Percentiles rank a stretch among this genome's conserved stretches.
Evolutionary conservation across 1,284 basidiomycete genomes (phyloP).

Genomic region (Exobasidium cylindrosporum): DNA sequence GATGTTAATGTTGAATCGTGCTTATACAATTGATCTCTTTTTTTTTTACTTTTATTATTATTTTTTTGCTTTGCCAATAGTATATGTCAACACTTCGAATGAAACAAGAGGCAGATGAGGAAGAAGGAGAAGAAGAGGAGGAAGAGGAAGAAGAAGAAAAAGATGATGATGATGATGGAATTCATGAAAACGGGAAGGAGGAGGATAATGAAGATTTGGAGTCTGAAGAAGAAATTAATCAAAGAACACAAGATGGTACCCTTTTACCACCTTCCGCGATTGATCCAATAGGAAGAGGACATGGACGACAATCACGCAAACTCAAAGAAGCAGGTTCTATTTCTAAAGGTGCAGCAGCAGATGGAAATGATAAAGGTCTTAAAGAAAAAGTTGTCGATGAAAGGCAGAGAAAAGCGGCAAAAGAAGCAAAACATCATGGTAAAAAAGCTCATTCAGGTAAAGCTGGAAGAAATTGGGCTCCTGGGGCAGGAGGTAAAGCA

Average conservation of each 20-base stretch:
- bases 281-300: conserved; percentile 6
- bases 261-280: conserved; percentile 46
- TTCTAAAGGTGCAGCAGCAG: conserved; percentile 20
- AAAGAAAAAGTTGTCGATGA: conserved; percentile 12
- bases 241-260: conserved; percentile 63
- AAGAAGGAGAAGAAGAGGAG: conserved; percentile 22
- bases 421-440: conserved; percentile 37
- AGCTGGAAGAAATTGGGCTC: conserved; percentile 61
- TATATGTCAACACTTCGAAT: conserved; percentile 25
- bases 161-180: conserved; percentile 17
- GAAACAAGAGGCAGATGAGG: conserved; percentile 14
- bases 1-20: too few species aligned
- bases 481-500: conserved; percentile 69
- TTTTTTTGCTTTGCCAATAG: too few species aligned
- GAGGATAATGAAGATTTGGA: conserved; percentile 69
- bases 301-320: conserved; percentile 43
- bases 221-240: conserved; percentile 57
- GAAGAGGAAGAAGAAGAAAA: conserved; percentile 21
- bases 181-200: conserved; percentile 65
- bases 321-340: not conserved
- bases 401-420: conserved; percentile 20
- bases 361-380: conserved; percentile 69
- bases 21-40: too few species aligned
- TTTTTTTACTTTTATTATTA: too few species aligned
- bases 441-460: conserved; percentile 34